Evolutionary conservation across 306 rosid genomes (phyloP), one percentile per base, ranked within the genome.

Genomic region (Acacia crassicarpa): DNA sequence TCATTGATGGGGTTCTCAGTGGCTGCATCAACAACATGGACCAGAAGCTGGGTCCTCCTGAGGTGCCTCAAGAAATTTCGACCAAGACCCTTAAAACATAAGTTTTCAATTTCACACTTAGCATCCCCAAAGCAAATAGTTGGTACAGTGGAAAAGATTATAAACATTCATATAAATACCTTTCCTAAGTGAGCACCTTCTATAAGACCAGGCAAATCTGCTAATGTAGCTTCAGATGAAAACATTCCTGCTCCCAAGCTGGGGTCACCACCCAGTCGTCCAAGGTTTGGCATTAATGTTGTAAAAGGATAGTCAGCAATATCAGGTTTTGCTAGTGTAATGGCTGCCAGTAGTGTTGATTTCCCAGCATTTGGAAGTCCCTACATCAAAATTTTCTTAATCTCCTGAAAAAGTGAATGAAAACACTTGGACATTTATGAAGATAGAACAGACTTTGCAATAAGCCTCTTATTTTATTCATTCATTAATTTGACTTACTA

Each of bases 331-430:
- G 98, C 99, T 72, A 89, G 96, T n/a, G 98, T 95, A 74, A 91
- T 91, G 79, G 98, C 98, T 56, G 97, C 94, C 85, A 93, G 85
- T 83, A 93, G 97, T 8, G 99, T 93, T 82, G 97, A 95, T 83
- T 95, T 93, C 63, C 99, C 98, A 81, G 99, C 99, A 92, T 96
- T 96, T 66, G 98, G 98, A 81, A 96, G 99, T 84, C 99, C 99
- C 94, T 91, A 81, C 59, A 85, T 80, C 67, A 88, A 82, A 79
- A 78, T 74, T 77, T 74, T 81, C 79, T 75, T 63, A 81, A 67
- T 74, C 61, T 72, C 20, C 58, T 67, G 74, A 62, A 77, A 80
- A 77, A 67, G 43, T 79, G 51, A 63, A 80, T 74, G 72, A 80
- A 75, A 70, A 81, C 35, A 78, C n/a, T 72, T 22, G 54, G 3